Evolutionary conservation across 257 asterid genomes (phyloP).

Genomic region (Paulownia fortunei): DNA sequence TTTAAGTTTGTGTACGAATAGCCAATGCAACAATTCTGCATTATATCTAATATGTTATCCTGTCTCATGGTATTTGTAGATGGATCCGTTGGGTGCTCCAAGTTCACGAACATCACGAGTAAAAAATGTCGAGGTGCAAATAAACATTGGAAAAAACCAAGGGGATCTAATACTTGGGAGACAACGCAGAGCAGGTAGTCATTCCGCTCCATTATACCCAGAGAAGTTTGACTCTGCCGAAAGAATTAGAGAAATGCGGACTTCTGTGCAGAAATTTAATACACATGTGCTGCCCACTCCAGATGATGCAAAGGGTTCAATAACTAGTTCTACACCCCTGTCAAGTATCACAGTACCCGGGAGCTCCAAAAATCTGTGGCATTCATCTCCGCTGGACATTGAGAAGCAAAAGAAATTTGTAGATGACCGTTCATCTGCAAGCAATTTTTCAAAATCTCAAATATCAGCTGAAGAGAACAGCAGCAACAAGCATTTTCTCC

Average conservation of each 20-base stretch:
- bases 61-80: constrained; percentile 42
- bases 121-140: constrained; percentile 60
- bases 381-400: constrained; percentile 85
- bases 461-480: constrained; percentile 49
- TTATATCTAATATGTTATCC: constrained; percentile 6
- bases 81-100: constrained; percentile 63
- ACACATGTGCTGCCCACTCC: constrained; percentile 91
- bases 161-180: constrained; percentile 53
- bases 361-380: constrained; percentile 70
- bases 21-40: neutral
- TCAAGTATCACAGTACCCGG: constrained; percentile 43
- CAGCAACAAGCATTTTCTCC: constrained; percentile 61
- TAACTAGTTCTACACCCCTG: constrained; percentile 46
- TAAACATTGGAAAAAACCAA: constrained; percentile 55
- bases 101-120: constrained; percentile 51
- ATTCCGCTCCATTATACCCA: constrained; percentile 89
- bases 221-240: constrained; percentile 79
- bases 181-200: constrained; percentile 63
- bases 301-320: constrained; percentile 69
- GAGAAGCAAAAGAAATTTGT: constrained; percentile 61
- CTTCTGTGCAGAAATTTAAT: constrained; percentile 52
- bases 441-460: constrained; percentile 48
- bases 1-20: neutral
- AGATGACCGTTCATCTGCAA: constrained; percentile 52
- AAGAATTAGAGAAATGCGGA: constrained; percentile 63